Base-by-base conservation (phyloP, 495 filamentous ascomycete species). In the Hypoxylon intermedium region DNA sequence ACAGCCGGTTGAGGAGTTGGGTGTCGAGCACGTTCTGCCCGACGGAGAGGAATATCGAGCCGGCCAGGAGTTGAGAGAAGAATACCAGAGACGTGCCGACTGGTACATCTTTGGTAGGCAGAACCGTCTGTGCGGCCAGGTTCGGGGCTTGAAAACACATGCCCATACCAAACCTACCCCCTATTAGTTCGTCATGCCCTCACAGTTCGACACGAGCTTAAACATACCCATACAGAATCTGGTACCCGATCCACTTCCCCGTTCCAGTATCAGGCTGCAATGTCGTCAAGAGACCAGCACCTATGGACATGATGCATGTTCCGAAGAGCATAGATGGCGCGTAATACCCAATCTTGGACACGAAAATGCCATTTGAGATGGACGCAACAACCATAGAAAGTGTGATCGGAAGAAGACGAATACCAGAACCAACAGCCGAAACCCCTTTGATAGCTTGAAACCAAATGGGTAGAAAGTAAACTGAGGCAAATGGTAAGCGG, bases 71-170 rank as follows among this genome's bases (percentile, higher is more conserved):
- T 68, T 88, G 86, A 9, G 72, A 50, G 55, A 90, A 80, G 67
- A 92, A 91, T 45, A 90, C 79, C 11, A 92, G 79, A 23, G 86
- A 81, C 0, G 83, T 89, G 11, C 86, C 90, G 15, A 81, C 83
- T 0, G 89, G 83, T 0, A 92, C 77, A 52, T 92, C 89, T 0
- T 73, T 72, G 9, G 77, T 67, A 9, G 74, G 73, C 6, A 92
- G 79, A 0, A 87, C 87, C 0, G 87, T 87, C 67, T 92, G 87
- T 0, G 82, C 83, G 3, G 88, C 85, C 52, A 91, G 49, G 38
- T 74, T 74, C 0, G 72, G 70, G 5, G 76, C 68, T 36, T 74
- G 63, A 9, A 72, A 62, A 36, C 61, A 67, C 23, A 75, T 64
- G n/a, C 78, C 75, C 34, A 75, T 65, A 66, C 69, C 81, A 65